Evolutionary conservation across 257 asterid genomes (phyloP), one percentile per base, ranked within the genome.

Genomic region (Salvia hispanica): DNA sequence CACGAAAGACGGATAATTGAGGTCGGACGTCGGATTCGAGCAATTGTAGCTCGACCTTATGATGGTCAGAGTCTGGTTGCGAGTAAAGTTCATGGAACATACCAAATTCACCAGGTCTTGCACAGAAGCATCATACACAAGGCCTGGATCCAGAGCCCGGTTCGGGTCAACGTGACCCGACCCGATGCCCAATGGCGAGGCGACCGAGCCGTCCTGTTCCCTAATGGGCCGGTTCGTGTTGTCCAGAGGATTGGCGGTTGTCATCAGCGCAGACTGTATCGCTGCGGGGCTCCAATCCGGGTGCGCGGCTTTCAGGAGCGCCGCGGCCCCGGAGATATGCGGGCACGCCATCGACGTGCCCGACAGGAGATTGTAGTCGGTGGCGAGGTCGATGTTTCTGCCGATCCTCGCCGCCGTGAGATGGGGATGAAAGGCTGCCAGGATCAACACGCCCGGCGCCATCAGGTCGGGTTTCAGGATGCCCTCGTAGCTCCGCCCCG

Each of bases 321-420:
- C 78, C 0, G 82, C 85, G 11, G 48, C 37, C 1, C 82, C 80
- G 0, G 85, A 71, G 48, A 77, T 43, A 10, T 80, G 85, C 42
- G 85, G 85, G 54, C 82, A 76, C 0, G 81, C 69, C 84, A 80
- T 76, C 5, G 84, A 80, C 31, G 84, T 80, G 6, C 84, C 84
- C 0, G 85, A 70, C 5, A 70, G 7, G 12, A 77, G 44, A 31
- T 8, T 66, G 60, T 76, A 80, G 25, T 76, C 79, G 10, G 64
- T 73, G 1, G 79, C 14, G 4, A 80, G 51, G 6, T 16, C 11
- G 6, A 66, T 43, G 33, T 63, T 73, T 14, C 15, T 50, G n/a
- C 83, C 81, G 0, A 68, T 15, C 3, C 4, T 65, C 8, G 83
- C 31, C 0, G 36, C 61, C 0, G 2, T 0, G 11, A 18, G 1